Evolutionary conservation across 1,284 basidiomycete species (phyloP), one percentile per base, ranked within the genome.

Genomic region (Marasmius oreades): DNA sequence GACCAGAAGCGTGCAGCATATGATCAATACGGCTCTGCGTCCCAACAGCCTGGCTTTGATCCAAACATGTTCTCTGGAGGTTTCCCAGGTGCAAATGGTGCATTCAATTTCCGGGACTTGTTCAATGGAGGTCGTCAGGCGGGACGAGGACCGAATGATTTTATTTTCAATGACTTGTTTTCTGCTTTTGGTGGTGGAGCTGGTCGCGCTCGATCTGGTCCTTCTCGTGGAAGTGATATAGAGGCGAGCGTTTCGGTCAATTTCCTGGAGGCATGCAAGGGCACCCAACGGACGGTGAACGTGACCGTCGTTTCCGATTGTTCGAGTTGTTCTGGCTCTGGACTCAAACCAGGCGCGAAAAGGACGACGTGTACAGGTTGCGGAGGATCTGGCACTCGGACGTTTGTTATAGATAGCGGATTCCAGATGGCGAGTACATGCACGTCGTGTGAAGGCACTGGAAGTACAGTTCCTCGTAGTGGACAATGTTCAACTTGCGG

Each of bases 401-500:
- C 94, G 12, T 98, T 93, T 73, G 89, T 95, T 55, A 86, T 99
- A 65, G 89, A 95, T 70, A 88, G 82, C 69, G 97, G 97, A 16
- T 99, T 99, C 85, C 92, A 95, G 70, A 97, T 99, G 94, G 89
- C 95, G 11, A 92, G 88, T 63, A 95, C 94, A 23, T 99, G 97
- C 73, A 79, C 80, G 53, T 72, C 82, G 23, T 99, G 97, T 73
- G 77, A 82, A 23, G 97, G 97, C n/a, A 78, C 82, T 14, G 97
- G 97, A 16, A 83, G 83, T 34, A 84, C 82, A 3, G 84, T 98
- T 28, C 92, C 94, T 55, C 85, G 85, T 14, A 86, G 83, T 31
- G 84, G 89, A 61, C 82, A 89, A 61, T 99, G 97, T 71, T 79
- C 80, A 26, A 77, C 79, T 48, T 99, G 97, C 71, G 84, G 80